Conservation (phyloP, 2,329 filamentous ascomycete species). For the Geosmithia putterillii region DNA sequence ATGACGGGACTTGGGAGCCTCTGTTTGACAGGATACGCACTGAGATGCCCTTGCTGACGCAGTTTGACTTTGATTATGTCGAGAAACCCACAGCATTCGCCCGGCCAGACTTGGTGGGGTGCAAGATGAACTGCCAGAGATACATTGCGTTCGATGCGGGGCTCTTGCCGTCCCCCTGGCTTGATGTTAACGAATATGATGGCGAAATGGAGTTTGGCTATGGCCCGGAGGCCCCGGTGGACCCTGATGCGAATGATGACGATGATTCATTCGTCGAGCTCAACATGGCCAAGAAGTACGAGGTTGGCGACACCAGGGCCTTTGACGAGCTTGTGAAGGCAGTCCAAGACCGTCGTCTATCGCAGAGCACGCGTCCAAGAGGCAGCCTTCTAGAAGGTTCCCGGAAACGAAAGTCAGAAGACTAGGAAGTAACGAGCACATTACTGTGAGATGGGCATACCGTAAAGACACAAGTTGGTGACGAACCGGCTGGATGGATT, state of each 20-base stretch:
- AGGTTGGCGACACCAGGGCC: not conserved
- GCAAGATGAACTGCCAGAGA: not conserved
- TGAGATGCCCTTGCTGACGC: constrained; percentile 4
- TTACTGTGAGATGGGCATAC: too few relatives aligned
- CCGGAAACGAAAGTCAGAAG: too few relatives aligned
- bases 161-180: not conserved
- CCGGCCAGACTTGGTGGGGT: not conserved
- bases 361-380: too few relatives aligned
- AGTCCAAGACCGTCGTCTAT: not conserved
- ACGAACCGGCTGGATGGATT: too few relatives aligned
- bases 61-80: constrained; percentile 4
- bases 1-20: constrained; percentile 8
- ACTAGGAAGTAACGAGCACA: too few relatives aligned
- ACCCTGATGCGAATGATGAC: too few relatives aligned
- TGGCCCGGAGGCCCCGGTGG: too few relatives aligned
- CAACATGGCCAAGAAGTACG: not conserved
- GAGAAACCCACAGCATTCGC: not conserved
- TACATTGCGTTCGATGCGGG: not conserved
- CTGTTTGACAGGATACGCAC: constrained; percentile 9
- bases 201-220: not conserved
- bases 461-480: too few relatives aligned
- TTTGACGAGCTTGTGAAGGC: not conserved
- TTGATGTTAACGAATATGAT: not conserved
- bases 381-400: too few relatives aligned
- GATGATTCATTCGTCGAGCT: not conserved